These are phyloP conservation scores for Sclerotinia sclerotiorum DNA, from an alignment of 2,329 filamentous ascomycete genomes.

Conservation along the genomic window DNA sequence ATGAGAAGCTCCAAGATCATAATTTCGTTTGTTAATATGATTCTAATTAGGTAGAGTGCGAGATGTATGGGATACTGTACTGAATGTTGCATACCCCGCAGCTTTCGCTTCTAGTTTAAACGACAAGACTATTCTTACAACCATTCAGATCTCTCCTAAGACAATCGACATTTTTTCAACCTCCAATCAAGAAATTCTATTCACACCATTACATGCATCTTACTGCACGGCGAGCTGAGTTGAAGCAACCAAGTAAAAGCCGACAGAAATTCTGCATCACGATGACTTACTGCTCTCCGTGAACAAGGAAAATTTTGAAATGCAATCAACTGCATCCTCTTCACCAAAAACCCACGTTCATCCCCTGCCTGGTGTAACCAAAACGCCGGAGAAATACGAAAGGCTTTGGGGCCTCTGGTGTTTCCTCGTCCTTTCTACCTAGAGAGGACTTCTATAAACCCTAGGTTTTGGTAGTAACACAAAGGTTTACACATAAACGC, in stretches of 20 bases:
- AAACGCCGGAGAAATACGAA: conserved; percentile 11
- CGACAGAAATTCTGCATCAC: conserved; percentile 18
- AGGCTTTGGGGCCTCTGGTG: background rate
- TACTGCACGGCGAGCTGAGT: conserved; percentile 18
- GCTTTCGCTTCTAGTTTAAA: conserved; percentile 21
- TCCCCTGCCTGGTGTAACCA: conserved; percentile 22
- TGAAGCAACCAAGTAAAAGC: conserved; percentile 18
- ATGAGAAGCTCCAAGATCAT: conserved; percentile 4
- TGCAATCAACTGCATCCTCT: conserved; percentile 15
- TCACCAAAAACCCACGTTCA: conserved; percentile 17
- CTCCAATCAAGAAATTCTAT: conserved; percentile 18
- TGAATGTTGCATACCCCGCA: conserved; percentile 24
- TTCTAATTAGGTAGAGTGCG: background rate
- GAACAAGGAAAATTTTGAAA: conserved; percentile 16
- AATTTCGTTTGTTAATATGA: conserved; percentile 10
- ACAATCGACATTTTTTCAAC: conserved; percentile 10
- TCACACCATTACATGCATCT: conserved; percentile 24
- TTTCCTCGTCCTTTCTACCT: conserved; percentile 10
- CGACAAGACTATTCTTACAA: conserved; percentile 19
- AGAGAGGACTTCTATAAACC: background rate
- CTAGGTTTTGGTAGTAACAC: conserved; percentile 13
- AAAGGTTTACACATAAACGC: conserved; percentile 15
- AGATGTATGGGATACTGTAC: conserved; percentile 13
- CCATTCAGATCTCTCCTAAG: conserved; percentile 17
- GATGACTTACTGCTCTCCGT: conserved; percentile 13